A percentile compares a stretch with the other conserved stretches of the same genome.
Evolutionary conservation across 495 filamentous ascomycete species (phyloP).

Genomic region (Jackrogersella multiformis): DNA sequence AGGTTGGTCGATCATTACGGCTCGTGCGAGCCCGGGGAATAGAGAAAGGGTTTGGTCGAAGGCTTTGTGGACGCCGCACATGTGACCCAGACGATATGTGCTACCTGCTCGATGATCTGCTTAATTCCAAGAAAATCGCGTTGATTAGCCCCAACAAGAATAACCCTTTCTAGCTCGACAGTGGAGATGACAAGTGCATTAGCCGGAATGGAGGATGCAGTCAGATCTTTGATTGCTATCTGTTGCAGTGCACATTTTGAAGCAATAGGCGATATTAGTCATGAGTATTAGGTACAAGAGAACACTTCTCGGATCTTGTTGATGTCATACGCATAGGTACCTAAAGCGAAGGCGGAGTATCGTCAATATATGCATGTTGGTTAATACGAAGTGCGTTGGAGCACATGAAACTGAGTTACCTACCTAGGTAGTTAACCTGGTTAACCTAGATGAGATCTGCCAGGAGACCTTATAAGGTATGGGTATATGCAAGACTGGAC

Average conservation of each 20-base stretch:
- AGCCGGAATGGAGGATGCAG: neutral
- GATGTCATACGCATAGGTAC: no score
- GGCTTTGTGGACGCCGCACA: conserved; percentile 33
- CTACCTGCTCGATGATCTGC: conserved; percentile 43
- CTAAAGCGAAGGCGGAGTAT: no score
- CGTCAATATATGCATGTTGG: no score
- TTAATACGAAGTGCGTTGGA: no score
- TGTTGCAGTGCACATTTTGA: conserved; percentile 1
- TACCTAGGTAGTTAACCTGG: no score
- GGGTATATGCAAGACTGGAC: no score
- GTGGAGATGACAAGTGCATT: conserved; percentile 29
- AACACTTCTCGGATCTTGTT: no score
- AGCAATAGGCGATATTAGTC: no score
- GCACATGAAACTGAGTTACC: no score
- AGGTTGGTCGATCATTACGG: conserved; percentile 49
- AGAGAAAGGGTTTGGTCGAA: conserved; percentile 41
- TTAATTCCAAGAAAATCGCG: conserved; percentile 43
- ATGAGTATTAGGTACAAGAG: no score
- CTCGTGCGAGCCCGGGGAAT: conserved; percentile 45
- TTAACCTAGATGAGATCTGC: no score
- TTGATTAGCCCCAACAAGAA: conserved; percentile 41
- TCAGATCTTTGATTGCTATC: conserved; percentile 1
- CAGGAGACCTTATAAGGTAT: no score
- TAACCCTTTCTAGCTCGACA: conserved; percentile 35
- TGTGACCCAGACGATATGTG: conserved; percentile 47